Conservation (phyloP, 2,329 filamentous ascomycete species). For the Fusarium xyrophilum region DNA sequence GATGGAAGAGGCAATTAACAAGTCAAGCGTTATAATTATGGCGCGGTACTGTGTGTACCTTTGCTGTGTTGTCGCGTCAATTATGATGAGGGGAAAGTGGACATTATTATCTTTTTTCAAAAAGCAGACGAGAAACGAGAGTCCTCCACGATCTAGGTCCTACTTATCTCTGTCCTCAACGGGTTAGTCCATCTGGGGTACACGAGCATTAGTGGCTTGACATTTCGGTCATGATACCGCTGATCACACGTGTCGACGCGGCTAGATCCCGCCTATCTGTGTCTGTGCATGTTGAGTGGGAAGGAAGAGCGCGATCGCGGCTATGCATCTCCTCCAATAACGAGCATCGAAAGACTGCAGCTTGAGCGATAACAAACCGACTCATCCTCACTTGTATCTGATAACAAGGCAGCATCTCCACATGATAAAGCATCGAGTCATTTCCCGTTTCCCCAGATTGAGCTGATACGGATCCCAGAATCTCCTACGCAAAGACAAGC, state of each 20-base stretch:
- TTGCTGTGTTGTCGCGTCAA: background rate
- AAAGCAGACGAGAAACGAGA: constrained; percentile 20
- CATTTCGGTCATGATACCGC: constrained; percentile 6
- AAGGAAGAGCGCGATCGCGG: constrained; percentile 9
- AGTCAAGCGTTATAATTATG: background rate
- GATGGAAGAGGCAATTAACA: background rate
- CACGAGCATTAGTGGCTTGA: constrained; percentile 18
- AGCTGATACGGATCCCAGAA: constrained; percentile 8
- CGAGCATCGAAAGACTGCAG: background rate
- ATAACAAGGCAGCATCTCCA: background rate
- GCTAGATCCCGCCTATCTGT: constrained; percentile 4
- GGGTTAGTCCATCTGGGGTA: constrained; percentile 29
- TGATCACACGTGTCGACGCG: constrained; percentile 15
- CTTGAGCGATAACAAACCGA: background rate
- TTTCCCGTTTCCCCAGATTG: constrained; percentile 18
- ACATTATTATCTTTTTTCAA: constrained; percentile 9
- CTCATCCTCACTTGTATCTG: constrained; percentile 2
- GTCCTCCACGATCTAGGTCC: constrained; percentile 28
- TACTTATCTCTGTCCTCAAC: constrained; percentile 28
- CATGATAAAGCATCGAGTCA: constrained; percentile 22
- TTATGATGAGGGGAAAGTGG: constrained; percentile 11
- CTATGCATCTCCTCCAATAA: background rate
- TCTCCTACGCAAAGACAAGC: constrained; percentile 19
- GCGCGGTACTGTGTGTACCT: background rate
- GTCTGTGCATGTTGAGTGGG: background rate